phyloP scores from a whole-genome alignment of 1,284 basidiomycete species.

The Microbotryomycetes sp. region DNA sequence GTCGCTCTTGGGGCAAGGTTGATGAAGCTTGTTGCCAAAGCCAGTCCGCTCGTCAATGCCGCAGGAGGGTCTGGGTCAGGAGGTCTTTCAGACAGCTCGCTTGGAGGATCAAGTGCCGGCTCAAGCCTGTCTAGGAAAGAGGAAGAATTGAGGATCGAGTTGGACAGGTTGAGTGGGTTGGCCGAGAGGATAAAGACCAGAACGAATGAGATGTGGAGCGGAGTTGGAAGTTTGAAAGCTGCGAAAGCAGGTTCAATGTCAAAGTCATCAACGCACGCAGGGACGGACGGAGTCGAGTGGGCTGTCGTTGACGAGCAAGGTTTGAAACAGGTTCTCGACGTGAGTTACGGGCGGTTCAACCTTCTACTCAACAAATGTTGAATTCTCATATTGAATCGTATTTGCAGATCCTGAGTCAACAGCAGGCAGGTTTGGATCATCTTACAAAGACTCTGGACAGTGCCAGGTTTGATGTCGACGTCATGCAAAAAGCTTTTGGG shows the following conservation, averaged over 20 bases:
- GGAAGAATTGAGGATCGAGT: constrained; percentile 16
- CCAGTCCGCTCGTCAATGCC: background rate
- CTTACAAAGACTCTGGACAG: constrained; percentile 16
- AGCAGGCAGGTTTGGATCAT: constrained; percentile 28
- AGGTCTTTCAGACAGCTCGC: background rate
- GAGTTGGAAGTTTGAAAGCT: constrained; percentile 20
- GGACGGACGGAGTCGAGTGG: constrained; percentile 14
- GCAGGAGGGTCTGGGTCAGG: background rate
- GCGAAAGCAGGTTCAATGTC: background rate
- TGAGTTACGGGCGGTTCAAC: background rate
- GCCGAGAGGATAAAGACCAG: constrained; percentile 5
- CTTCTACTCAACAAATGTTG: too few species aligned
- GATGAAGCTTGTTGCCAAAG: constrained; percentile 5
- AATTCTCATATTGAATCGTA: too few species aligned
- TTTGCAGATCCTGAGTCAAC: constrained; percentile 15
- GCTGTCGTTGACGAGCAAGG: constrained; percentile 29
- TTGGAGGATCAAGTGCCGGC: background rate
- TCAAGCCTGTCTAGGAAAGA: constrained; percentile 13
- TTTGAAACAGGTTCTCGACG: constrained; percentile 22
- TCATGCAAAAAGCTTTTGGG: constrained; percentile 25
- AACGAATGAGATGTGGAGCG: constrained; percentile 21
- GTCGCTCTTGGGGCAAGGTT: constrained; percentile 4
- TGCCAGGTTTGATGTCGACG: constrained; percentile 17
- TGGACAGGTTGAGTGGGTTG: constrained; percentile 14
- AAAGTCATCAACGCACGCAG: background rate